phyloP scores from a whole-genome alignment of 1,139 yeast species.

The Debaryomyces singareniensis region DNA sequence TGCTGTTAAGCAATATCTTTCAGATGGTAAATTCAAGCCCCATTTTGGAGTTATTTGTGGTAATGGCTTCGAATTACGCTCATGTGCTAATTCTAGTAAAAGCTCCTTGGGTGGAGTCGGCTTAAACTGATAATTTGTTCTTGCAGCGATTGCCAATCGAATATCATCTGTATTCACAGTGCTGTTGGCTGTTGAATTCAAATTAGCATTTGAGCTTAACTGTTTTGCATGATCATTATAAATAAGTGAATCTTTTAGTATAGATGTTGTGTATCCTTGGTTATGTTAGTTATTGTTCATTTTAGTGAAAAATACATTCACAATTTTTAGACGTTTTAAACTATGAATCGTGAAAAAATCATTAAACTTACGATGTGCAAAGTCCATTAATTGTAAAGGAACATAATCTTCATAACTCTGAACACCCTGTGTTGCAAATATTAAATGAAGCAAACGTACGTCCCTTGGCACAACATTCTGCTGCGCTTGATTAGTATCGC shows the following conservation, averaged over 20 bases:
- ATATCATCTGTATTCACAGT: conserved; percentile 81
- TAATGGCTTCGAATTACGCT: conserved; percentile 79
- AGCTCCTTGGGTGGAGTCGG: conserved; percentile 95
- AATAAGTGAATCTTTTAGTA: conserved; percentile 79
- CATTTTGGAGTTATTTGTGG: conserved; percentile 91
- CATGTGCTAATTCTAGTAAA: conserved; percentile 83
- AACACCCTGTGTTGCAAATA: conserved; percentile 90
- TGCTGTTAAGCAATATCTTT: conserved; percentile 89
- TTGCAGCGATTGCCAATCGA: conserved; percentile 85
- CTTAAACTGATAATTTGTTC: conserved; percentile 90
- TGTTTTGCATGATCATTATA: conserved; percentile 77
- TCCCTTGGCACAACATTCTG: conserved; percentile 64
- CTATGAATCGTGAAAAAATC: not conserved
- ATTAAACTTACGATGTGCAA: conserved; percentile 58
- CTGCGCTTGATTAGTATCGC: conserved; percentile 4
- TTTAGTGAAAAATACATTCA: conserved; percentile 4
- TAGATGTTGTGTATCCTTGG: conserved; percentile 70
- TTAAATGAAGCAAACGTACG: conserved; percentile 80
- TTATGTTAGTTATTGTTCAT: conserved; percentile 11
- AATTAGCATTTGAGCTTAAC: conserved; percentile 24
- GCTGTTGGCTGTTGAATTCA: conserved; percentile 33
- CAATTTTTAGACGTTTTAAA: no score
- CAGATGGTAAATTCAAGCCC: conserved; percentile 95
- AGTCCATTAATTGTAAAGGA: conserved; percentile 91
- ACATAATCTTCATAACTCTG: conserved; percentile 92